A percentile compares a stretch with the other conserved stretches of the same genome.
Evolutionary conservation across 495 filamentous ascomycete species (phyloP).

Genomic region (Oleoguttula mirabilis): DNA sequence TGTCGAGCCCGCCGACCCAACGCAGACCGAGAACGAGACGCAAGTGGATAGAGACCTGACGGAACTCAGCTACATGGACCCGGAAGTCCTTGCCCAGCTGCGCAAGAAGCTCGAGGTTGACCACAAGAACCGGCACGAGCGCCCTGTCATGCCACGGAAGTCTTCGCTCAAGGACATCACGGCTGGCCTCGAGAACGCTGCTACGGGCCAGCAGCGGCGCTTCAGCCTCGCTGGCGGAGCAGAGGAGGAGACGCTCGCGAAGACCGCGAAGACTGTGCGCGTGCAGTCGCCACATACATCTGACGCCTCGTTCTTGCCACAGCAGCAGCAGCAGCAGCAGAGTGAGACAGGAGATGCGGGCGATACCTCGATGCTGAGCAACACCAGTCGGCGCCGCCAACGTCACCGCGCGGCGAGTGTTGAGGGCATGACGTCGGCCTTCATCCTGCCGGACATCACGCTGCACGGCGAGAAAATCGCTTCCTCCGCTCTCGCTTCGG

Average conservation of each 20-base stretch:
- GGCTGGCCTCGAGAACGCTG: constrained; percentile 13
- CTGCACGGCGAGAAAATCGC: constrained; percentile 46
- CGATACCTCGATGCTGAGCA: constrained; percentile 24
- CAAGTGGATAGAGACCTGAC: constrained; percentile 24
- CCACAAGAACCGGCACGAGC: constrained; percentile 6
- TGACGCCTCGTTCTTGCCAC: neutral
- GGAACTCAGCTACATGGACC: constrained; percentile 14
- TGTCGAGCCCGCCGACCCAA: no score
- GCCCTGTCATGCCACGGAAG: constrained; percentile 19
- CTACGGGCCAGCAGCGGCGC: no score
- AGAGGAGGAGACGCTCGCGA: neutral
- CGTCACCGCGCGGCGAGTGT: constrained; percentile 31
- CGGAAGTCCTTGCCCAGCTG: constrained; percentile 22
- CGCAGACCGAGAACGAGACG: no score
- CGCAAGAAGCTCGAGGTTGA: constrained; percentile 29
- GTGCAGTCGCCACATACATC: constrained; percentile 18
- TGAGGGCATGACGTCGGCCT: constrained; percentile 72
- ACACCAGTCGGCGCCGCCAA: constrained; percentile 27
- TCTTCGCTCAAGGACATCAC: constrained; percentile 27
- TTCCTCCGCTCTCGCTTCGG: constrained; percentile 48
- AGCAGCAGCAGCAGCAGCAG: neutral
- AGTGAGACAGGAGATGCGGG: constrained; percentile 9
- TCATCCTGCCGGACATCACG: constrained; percentile 61
- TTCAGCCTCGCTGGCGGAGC: constrained; percentile 5
- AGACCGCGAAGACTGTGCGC: constrained; percentile 13